Evolutionary conservation across 1,284 basidiomycete genomes (phyloP), one percentile per base, ranked within the genome.

Genomic region (Ganoderma lingzhi): DNA sequence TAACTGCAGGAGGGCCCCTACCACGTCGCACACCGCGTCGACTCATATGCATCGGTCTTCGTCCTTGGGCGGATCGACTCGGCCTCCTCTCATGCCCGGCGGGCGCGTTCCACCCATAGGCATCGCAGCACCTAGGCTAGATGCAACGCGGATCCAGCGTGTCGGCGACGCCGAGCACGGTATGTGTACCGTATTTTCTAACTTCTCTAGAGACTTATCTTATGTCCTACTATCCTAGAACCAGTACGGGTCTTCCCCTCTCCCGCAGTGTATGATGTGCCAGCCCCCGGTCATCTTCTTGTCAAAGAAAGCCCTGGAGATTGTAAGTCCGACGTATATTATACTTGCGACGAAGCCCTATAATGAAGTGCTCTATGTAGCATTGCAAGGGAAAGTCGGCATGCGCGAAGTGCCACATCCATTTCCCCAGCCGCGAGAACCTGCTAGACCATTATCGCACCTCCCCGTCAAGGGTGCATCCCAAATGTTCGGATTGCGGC

Each of bases 371-470:
- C 45, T 19, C 9, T 23, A 5, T 23, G 9, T 8, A 48, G 45
- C 45, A 48, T n/a, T 23, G 17, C 17, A 48, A 1, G 8, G 45
- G 30, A 3, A n/a, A 6, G 8, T 15, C 41, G 28, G 17, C n/a
- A 2, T 64, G 53, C 17, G 4, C 12, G 4, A 44, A n/a, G n/a
- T 64, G 63, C 17, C 12, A 10, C 19, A 12, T 58, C 3, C 39
- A 56, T 32, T 41, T 58, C 51, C 6, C 42, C 14, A 19, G 9
- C 9, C 41, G 17, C 0, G 23, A 30, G 1, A 41, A 32, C n/a
- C 41, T 70, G 41, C 69, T 65, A 51, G 64, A 72, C 12, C 71
- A 72, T 56, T 70, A 68, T 58, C 62, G 66, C 28, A 17, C 63
- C n/a, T 66, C 48, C 3, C 23, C 23, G 23, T 28, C 67, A 14